phyloP scores from a whole-genome alignment of 2,329 filamentous ascomycete genomes.

The Grosmannia serpens region DNA sequence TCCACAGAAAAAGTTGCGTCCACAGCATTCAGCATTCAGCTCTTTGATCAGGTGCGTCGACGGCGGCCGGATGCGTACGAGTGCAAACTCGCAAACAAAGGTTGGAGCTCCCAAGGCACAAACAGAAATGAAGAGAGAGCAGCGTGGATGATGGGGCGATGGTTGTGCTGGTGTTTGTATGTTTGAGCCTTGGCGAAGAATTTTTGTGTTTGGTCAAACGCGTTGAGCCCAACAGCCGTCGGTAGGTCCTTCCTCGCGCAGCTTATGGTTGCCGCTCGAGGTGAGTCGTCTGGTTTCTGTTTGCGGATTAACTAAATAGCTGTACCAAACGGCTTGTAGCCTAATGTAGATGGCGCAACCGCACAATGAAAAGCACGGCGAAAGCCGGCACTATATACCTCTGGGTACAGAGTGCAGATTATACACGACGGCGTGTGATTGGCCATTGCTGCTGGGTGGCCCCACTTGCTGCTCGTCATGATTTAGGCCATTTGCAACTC shows the following conservation, averaged over 20 bases:
- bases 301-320: neutral
- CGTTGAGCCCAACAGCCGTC: neutral
- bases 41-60: neutral
- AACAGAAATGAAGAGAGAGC: neutral
- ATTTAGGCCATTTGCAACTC: neutral
- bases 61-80: no score
- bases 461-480: neutral
- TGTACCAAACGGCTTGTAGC: neutral
- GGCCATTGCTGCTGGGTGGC: neutral
- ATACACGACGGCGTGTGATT: neutral
- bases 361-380: neutral
- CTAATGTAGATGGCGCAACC: neutral
- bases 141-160: neutral
- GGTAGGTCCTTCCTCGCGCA: constrained; percentile 3
- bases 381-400: neutral
- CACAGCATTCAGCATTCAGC: neutral
- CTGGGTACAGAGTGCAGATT: neutral
- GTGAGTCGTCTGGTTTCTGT: neutral
- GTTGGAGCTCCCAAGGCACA: neutral
- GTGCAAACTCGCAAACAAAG: no score
- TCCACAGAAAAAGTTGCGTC: neutral
- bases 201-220: constrained; percentile 2
- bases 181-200: neutral
- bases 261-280: neutral
- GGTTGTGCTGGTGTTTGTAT: neutral